Evolutionary conservation across 768 basidiomycete genomes (phyloP), one percentile per base, ranked within the genome.

Genomic region (Russula earlei): DNA sequence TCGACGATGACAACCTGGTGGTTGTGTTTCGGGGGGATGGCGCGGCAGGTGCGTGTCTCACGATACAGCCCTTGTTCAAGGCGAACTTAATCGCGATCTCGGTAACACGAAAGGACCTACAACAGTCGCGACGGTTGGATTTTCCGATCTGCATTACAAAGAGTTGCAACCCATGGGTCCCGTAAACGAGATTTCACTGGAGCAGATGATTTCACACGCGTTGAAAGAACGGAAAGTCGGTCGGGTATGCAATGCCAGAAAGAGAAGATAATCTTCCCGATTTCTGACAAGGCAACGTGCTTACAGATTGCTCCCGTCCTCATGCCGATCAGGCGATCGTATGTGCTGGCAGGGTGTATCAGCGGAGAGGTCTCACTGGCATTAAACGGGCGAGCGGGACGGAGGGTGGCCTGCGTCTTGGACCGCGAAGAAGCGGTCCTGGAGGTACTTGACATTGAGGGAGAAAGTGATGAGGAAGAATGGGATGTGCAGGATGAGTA

Each of bases 361-460:
- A 64, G 67, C 62, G 83, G 81, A 57, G 69, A 69, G 25, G 78
- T 82, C 54, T 77, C 75, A 50, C 69, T 90, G 63, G 81, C 85
- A 50, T 75, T 88, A 67, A 91, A 91, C 67, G 88, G 89, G 60
- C 74, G 83, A 67, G 72, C 69, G 9, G 85, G 86, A 53, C 82
- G 88, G 65, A 74, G 85, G 64, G 82, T 90, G 49, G 86, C 81
- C 6, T 87, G 88, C 67, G 77, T 89, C 54, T 68, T 90, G 66
- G 86, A 86, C 67, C 71, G 69, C 55, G 73, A 74, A 52, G 87
- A 86, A 61, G 75, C 72, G 60, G 72, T 70, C 55, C 66, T 91
- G 76, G 85, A 91, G 71, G 75, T 83, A 43, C 72, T 89, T 64
- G 88, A 91, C 74, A 74, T 91, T 71, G 88, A 87, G 73, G 84